Conservation (phyloP, 1,139 yeast genomes). For the Yamadazyma sp. region DNA sequence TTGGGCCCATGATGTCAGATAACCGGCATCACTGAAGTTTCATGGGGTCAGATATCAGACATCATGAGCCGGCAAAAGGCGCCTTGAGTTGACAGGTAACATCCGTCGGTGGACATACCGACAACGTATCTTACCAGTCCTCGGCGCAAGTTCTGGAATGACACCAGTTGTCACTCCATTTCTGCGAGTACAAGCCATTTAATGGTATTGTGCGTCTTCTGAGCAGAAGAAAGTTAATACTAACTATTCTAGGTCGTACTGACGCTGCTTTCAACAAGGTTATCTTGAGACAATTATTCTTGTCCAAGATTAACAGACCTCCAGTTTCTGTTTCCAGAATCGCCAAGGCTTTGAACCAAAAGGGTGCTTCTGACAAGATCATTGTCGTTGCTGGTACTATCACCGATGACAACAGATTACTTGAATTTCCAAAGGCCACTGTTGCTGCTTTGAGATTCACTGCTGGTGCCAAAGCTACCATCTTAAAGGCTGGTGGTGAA, state of each 20-base stretch:
- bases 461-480: slow-evolving; percentile 97
- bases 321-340: slow-evolving; percentile 96
- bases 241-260: slow-evolving; percentile 79
- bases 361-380: slow-evolving; percentile 88
- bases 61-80: slow-evolving; percentile 1
- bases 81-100: slow-evolving; percentile 9
- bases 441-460: slow-evolving; percentile 99
- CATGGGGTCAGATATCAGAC: slow-evolving; percentile 1
- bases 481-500: slow-evolving; percentile 99
- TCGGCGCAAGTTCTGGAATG: slow-evolving; percentile 5
- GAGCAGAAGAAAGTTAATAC: slow-evolving; percentile 47
- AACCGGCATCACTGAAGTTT: slow-evolving; percentile 2
- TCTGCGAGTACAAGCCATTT: slow-evolving; percentile 60
- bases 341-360: slow-evolving; percentile 75
- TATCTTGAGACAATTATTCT: slow-evolving; percentile 89
- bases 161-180: too few species aligned
- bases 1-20: slow-evolving; percentile 1
- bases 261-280: slow-evolving; percentile 99
- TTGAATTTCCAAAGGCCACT: slow-evolving; percentile 93
- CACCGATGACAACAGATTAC: slow-evolving; percentile 95
- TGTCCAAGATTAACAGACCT: slow-evolving; percentile 99
- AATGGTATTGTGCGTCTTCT: slow-evolving; percentile 48
- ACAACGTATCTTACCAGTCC: slow-evolving; percentile 8
- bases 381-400: slow-evolving; percentile 99
- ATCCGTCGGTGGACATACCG: slow-evolving; percentile 15